phyloP scores from a whole-genome alignment of 805 yeast species.

The Wickerhamomyces sydowiorum region DNA sequence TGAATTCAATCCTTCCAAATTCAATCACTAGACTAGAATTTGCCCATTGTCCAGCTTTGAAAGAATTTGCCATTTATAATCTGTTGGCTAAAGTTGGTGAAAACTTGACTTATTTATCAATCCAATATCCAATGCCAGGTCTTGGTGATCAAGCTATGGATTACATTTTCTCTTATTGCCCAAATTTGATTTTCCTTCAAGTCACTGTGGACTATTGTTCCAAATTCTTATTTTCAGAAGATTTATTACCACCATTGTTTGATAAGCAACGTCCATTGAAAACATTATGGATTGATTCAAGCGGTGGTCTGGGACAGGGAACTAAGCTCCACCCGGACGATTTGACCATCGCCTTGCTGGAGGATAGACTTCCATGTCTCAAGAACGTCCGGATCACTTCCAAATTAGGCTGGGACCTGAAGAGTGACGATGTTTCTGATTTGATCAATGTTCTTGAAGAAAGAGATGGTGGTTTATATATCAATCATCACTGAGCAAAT shows the following conservation, averaged over 20 bases:
- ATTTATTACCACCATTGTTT: conserved; percentile 25
- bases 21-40: conserved; percentile 69
- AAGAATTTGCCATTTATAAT: conserved; percentile 56
- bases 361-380: conserved; percentile 67
- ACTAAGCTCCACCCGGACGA: conserved; percentile 85
- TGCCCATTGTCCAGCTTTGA: conserved; percentile 81
- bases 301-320: conserved; percentile 83
- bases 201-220: conserved; percentile 74
- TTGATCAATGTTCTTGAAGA: conserved; percentile 68
- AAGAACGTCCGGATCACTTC: conserved; percentile 61
- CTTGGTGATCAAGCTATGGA: conserved; percentile 68
- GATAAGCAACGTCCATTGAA: conserved; percentile 42
- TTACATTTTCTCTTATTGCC: conserved; percentile 67
- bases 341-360: conserved; percentile 76
- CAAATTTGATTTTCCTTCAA: conserved; percentile 56
- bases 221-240: conserved; percentile 44
- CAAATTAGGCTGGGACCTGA: conserved; percentile 81
- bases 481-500: conserved; percentile 30
- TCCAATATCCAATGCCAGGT: conserved; percentile 87
- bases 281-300: conserved; percentile 67
- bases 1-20: conserved; percentile 63
- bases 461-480: conserved; percentile 69
- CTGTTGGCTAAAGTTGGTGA: conserved; percentile 62
- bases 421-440: conserved; percentile 53
- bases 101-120: conserved; percentile 53